phyloP scores from a whole-genome alignment of 2,329 filamentous ascomycete species.

The Penicillium janthinellum region DNA sequence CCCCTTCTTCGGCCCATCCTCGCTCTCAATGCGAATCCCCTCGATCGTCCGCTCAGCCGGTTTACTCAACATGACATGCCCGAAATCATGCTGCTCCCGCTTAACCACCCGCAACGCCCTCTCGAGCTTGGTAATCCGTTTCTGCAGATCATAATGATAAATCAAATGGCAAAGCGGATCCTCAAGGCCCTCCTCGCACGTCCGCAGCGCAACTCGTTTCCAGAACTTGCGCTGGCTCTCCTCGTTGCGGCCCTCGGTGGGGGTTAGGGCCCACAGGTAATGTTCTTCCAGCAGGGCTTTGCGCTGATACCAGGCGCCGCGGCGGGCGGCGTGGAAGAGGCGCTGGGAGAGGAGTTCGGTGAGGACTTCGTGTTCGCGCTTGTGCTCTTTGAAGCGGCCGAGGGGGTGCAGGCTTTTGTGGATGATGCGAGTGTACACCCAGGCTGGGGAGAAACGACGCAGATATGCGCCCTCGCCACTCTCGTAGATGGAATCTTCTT shows the following conservation, averaged over 20 bases:
- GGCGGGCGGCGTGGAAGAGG: constrained; percentile 80
- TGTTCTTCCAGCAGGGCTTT: constrained; percentile 94
- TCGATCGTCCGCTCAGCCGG: constrained; percentile 74
- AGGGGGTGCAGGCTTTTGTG: constrained; percentile 82
- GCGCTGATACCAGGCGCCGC: constrained; percentile 93
- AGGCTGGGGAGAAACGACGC: constrained; percentile 83
- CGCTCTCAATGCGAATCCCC: constrained; percentile 74
- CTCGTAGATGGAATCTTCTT: constrained; percentile 76
- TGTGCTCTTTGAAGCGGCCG: constrained; percentile 78
- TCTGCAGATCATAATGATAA: constrained; percentile 92
- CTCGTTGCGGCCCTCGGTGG: constrained; percentile 49
- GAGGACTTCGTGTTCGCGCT: constrained; percentile 73
- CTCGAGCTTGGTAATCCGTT: constrained; percentile 88
- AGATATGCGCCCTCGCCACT: constrained; percentile 86
- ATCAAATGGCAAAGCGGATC: constrained; percentile 89
- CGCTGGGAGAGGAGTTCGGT: constrained; percentile 75
- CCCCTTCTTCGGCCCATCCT: constrained; percentile 45
- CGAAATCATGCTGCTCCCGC: constrained; percentile 88
- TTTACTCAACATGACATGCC: constrained; percentile 75
- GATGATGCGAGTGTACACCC: constrained; percentile 89
- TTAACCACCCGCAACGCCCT: constrained; percentile 79
- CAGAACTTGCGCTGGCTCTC: constrained; percentile 77
- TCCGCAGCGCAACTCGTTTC: constrained; percentile 73
- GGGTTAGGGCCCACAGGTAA: constrained; percentile 73
- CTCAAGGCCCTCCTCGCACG: constrained; percentile 83